Evolutionary conservation across 1,284 basidiomycete genomes (phyloP), one percentile per base, ranked within the genome.

Genomic region (Trametes versicolor): DNA sequence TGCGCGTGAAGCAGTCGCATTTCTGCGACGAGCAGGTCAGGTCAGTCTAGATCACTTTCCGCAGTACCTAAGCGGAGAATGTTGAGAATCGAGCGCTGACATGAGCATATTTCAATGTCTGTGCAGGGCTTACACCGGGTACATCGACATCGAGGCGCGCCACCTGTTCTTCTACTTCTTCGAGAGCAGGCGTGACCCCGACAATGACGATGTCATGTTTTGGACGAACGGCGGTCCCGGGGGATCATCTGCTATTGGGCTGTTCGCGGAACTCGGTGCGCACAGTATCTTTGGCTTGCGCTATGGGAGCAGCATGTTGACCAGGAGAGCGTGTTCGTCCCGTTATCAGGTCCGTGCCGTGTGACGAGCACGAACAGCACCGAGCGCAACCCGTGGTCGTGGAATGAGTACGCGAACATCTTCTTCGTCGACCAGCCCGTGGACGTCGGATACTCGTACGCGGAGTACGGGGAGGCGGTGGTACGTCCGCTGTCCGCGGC

Each of bases 101-200:
- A n/a, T n/a, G n/a, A n/a, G n/a, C n/a, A n/a, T n/a, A n/a, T n/a
- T n/a, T n/a, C 43, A 21, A 45, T 45, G 34, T 50, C 13, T n/a
- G 8, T 39, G 47, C 19, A 69, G 70, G 13, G 65, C 69, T n/a
- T 73, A 70, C 68, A 82, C 83, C 0, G 86, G 87, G 23, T 90
- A 90, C 73, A 89, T 92, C 58, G 91, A 92, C 63, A 84, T 87
- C 52, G 83, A 87, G 67, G 88, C 90, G 8, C 84, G 89, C 51
- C 90, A 92, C 68, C 76, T 95, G 23, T 96, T 95, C 81, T 96
- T 94, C 82, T 86, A 85, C 79, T 87, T 87, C 74, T 95, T 96
- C 77, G 93, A 95, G 77, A 91, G 88, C 60, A 81, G 93, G 64
- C 81, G 82, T 47, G 80, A 90, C 65, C 92, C 92, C 2, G 82